A percentile compares a stretch with the other conserved stretches of the same genome.
These are phyloP conservation scores for Penicillium brevicompactum DNA, from an alignment of 2,329 filamentous ascomycete species.

Conservation along the genomic window DNA sequence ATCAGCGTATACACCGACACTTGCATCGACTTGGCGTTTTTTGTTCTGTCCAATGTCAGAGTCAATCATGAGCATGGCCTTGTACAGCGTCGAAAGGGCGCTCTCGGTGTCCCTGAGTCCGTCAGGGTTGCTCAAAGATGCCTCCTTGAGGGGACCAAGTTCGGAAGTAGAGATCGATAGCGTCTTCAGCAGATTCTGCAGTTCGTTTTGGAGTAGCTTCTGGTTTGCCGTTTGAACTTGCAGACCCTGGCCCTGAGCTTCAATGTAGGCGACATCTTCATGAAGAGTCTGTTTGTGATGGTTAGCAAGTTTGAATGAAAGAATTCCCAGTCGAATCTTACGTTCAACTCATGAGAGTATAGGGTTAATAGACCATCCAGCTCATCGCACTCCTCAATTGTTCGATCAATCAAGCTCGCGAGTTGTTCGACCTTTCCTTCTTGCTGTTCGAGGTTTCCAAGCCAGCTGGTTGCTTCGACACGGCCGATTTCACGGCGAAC, in stretches of 20 bases:
- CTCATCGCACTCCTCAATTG: constrained; percentile 95
- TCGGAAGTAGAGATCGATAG: constrained; percentile 81
- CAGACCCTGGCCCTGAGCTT: constrained; percentile 93
- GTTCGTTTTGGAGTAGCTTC: constrained; percentile 85
- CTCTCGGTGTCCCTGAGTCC: constrained; percentile 78
- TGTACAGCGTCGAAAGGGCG: constrained; percentile 79
- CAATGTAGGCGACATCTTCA: constrained; percentile 95
- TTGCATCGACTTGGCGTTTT: constrained; percentile 52
- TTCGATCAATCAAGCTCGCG: constrained; percentile 79
- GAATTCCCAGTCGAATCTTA: constrained; percentile 50
- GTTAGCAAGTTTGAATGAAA: constrained; percentile 27
- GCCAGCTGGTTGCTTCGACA: constrained; percentile 89
- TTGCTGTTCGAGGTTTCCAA: constrained; percentile 79
- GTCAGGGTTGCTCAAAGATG: constrained; percentile 69
- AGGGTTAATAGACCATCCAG: constrained; percentile 90
- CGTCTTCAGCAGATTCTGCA: constrained; percentile 85
- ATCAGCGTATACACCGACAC: constrained; percentile 65
- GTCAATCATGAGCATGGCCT: constrained; percentile 91
- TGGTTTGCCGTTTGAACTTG: constrained; percentile 98
- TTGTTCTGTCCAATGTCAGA: constrained; percentile 67
- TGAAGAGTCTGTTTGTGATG: constrained; percentile 70
- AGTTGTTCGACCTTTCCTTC: constrained; percentile 88
- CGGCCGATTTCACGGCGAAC: constrained; percentile 86
- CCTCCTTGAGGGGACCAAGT: constrained; percentile 71
- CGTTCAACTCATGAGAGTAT: constrained; percentile 90